A percentile compares a stretch with the other conserved stretches of the same genome.
Evolutionary conservation across 306 rosid species (phyloP).

Genomic region (Malus fusca): DNA sequence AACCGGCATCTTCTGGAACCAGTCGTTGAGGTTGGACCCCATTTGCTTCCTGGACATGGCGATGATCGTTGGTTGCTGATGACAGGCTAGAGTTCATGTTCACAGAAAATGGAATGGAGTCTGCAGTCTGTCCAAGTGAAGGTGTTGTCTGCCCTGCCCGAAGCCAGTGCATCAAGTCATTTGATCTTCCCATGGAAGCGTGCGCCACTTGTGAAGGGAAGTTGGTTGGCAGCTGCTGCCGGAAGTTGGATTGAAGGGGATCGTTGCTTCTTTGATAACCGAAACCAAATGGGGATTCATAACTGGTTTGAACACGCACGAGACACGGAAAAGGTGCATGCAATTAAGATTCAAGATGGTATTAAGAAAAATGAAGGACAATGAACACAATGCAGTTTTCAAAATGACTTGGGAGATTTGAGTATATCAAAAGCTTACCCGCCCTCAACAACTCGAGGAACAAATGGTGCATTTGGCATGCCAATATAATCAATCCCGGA

Average conservation of each 20-base stretch:
- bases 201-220: neutral
- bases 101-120: neutral
- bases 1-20: neutral
- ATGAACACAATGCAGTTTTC: neutral
- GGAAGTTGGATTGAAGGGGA: neutral
- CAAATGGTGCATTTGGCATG: slow-evolving; percentile 1
- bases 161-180: neutral
- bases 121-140: neutral
- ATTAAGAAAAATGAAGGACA: neutral
- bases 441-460: neutral
- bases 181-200: neutral
- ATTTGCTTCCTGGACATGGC: neutral
- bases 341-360: neutral
- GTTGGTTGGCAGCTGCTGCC: neutral
- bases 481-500: neutral
- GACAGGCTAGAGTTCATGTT: neutral
- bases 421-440: slow-evolving; percentile 6
- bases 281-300: neutral
- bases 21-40: neutral
- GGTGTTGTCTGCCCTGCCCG: neutral
- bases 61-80: neutral
- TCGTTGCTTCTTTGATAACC: neutral
- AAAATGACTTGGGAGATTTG: neutral
- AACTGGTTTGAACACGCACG: neutral
- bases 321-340: neutral